These are phyloP conservation scores for Papilionanthe hybrid DNA, from an alignment of 116 monocot species.

Conservation along the genomic window DNA sequence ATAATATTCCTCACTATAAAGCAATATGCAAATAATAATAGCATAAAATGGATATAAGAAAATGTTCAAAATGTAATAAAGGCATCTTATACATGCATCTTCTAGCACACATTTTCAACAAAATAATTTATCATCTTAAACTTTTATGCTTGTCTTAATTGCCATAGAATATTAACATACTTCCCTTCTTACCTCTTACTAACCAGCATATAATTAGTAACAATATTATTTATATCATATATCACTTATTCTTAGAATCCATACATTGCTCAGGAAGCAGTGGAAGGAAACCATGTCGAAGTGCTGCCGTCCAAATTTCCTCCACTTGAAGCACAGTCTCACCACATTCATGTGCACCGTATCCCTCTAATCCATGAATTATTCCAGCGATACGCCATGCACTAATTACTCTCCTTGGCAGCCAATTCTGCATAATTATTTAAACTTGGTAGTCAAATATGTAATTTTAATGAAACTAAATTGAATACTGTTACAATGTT, in stretches of 20 bases:
- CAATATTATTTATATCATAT: neutral
- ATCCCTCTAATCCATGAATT: conserved; percentile 64
- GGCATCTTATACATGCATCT: neutral
- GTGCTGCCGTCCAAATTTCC: conserved; percentile 55
- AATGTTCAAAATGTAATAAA: neutral
- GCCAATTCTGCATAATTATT: conserved; percentile 58
- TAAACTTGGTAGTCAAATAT: neutral
- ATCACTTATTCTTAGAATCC: neutral
- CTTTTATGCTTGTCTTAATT: neutral
- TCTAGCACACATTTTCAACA: neutral
- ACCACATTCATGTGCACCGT: conserved; percentile 49
- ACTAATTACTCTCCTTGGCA: conserved; percentile 81
- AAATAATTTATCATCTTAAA: neutral
- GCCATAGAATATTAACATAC: neutral
- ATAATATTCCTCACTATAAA: neutral
- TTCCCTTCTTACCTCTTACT: too few relatives aligned
- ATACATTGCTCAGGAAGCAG: neutral
- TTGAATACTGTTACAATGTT: neutral
- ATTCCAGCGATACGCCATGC: conserved; percentile 75
- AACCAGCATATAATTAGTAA: neutral
- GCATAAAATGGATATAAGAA: neutral
- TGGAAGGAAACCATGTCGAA: conserved; percentile 63
- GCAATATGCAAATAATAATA: neutral
- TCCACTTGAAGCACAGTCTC: conserved; percentile 29
- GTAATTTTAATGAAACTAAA: neutral